Evolutionary conservation across 331 rosid species (phyloP), one percentile per base, ranked within the genome.

Genomic region (Quercus tomentella): DNA sequence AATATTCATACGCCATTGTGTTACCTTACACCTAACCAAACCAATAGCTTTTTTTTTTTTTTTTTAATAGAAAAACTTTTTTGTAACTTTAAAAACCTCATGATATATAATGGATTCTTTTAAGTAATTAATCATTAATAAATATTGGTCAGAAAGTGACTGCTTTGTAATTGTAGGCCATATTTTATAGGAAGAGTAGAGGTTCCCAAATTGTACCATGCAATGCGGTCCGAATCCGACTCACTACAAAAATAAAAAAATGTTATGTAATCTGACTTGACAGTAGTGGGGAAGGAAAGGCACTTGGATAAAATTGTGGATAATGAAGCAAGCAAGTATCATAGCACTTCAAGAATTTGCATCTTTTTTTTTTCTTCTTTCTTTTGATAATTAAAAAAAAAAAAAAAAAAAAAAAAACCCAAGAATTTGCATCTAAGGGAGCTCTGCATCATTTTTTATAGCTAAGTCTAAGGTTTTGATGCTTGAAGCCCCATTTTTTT

Each of bases 221-320:
- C 71, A 66, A 45, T 79, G 82, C 82, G 35, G n/a, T 72, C 72
- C 73, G 77, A 72, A 72, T 61, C 72, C 20, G 82, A 61, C 43
- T 72, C 77, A 70, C 77, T 49, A 72, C 6, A 16, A 30, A 45
- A 66, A 56, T 41, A 70, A 78, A 37, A 21, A 30, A 30, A 67
- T 67, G 28, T 12, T 14, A 66, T 16, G 10, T 16, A 63, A 28
- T 10, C 30, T 60, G 25, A 25, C 31, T 65, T 65, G 70, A 78
- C 71, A 71, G 52, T 26, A 69, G 43, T 77, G 56, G 58, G 23
- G 17, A 49, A 49, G 18, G 5, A 1, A 49, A 12, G 54, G 54
- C 54, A 49, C 18, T 49, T 12, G 54, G 37, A 12, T 57, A 57
- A 25, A 21, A 4, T 57, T 61, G 16, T 28, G 70, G 70, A 63